Evolutionary conservation across 768 basidiomycete genomes (phyloP).

Genomic region (Psilocybe subaeruginosa): DNA sequence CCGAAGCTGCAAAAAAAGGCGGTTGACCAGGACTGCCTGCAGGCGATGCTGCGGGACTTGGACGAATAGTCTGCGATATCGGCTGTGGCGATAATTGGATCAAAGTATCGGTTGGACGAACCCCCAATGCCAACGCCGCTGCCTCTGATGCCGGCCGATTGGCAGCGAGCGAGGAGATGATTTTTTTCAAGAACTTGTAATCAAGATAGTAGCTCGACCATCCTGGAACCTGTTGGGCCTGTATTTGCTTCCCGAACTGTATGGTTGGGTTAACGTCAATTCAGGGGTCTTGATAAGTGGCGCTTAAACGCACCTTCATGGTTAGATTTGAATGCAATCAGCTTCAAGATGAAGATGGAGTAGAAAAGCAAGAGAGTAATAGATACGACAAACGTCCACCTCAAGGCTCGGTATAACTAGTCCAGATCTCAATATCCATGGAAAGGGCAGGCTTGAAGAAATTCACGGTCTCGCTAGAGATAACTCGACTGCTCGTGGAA

Average conservation of each 20-base stretch:
- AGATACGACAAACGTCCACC: conserved; percentile 18
- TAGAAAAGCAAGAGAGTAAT: conserved; percentile 10
- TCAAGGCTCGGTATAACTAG: conserved; percentile 30
- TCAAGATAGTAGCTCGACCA: conserved; percentile 96
- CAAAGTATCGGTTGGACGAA: conserved; percentile 59
- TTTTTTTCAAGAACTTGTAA: conserved; percentile 99
- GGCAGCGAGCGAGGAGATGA: conserved; percentile 92
- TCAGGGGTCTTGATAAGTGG: conserved; percentile 6
- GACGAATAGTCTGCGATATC: conserved; percentile 32
- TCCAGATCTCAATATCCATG: conserved; percentile 27
- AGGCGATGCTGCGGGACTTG: conserved; percentile 33
- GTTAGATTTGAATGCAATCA: conserved; percentile 5
- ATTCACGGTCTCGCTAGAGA: conserved; percentile 14
- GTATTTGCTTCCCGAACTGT: conserved; percentile 98
- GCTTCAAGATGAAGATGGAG: conserved; percentile 1
- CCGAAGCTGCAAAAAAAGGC: conserved; percentile 61
- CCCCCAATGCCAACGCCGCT: conserved; percentile 80
- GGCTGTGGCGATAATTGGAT: conserved; percentile 33
- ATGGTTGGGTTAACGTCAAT: conserved; percentile 11
- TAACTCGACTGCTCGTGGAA: conserved; percentile 16
- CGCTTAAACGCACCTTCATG: conserved; percentile 36
- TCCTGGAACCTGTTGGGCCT: conserved; percentile 94
- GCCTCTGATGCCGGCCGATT: conserved; percentile 92
- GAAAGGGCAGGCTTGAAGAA: conserved; percentile 17
- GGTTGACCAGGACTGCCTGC: conserved; percentile 51